Base-by-base conservation (phyloP, 495 filamentous ascomycete species). In the Terfezia boudieri region DNA sequence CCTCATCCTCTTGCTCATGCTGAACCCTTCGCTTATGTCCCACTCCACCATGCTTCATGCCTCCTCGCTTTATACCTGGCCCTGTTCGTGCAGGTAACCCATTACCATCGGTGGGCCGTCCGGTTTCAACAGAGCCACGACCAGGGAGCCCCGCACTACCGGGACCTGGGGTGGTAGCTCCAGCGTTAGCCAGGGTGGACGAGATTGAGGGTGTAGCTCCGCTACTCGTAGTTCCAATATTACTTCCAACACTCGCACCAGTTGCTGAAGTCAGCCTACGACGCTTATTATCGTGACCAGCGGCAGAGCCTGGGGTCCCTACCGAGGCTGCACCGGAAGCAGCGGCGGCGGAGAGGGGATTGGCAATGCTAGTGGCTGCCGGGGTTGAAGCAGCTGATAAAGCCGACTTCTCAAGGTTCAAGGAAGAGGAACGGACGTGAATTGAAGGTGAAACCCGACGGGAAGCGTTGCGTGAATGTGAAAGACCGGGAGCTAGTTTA, bases 391-490 rank as follows among this genome's bases (percentile, higher is more conserved):
- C 26, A 32, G 26, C 26, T 32, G 26, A 32, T 32, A 32, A 32
- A 32, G 26, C 26, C 7, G 26, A 32, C 41, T 46, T 46, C 12
- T 46, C 41, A 41, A 64, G 64, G 58, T n/a, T 71, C 65, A 57
- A 67, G 63, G 62, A 60, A 75, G 68, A 57, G 67, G 67, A 59
- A 74, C 64, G 60, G 26, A 59, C 60, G 59, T 76, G 71, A 43
- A 71, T 71, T 50, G 70, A 68, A 8, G 74, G 74, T 5, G 75
- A 76, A 23, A 80, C 71, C 49, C 70, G 70, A 62, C 75, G 78
- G 41, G 69, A 68, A 43, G 73, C 74, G 62, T 55, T 63, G 22
- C 57, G 61, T 53, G 61, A 57, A 36, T 56, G 54, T 23, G 60
- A 55, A 53, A 60, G 66, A 22, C 64, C 57, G 37, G 64, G 62